phyloP scores from a whole-genome alignment of 345 rosid genomes.

The Isatis tinctoria region DNA sequence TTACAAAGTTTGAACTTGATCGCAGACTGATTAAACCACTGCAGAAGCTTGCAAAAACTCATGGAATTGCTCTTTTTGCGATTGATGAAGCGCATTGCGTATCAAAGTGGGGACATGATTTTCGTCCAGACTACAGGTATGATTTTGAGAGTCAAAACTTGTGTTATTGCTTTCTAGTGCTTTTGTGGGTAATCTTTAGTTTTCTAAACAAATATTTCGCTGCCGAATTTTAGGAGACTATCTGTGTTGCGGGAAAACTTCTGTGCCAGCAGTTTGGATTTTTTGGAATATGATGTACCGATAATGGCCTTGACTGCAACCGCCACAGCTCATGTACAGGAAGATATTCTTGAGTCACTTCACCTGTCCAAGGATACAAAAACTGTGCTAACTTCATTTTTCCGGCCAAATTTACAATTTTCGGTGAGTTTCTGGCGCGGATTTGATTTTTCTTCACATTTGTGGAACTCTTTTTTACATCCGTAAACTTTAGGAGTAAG shows the following conservation, averaged over 20 bases:
- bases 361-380: slow-evolving; percentile 66
- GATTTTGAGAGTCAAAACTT: neutral
- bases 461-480: neutral
- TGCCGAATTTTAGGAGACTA: slow-evolving; percentile 48
- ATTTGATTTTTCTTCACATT: neutral
- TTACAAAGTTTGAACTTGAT: slow-evolving; percentile 1
- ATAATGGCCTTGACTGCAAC: slow-evolving; percentile 96
- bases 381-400: slow-evolving; percentile 74
- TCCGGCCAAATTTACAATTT: slow-evolving; percentile 71
- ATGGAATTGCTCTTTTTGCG: slow-evolving; percentile 83
- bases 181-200: neutral
- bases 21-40: slow-evolving; percentile 68
- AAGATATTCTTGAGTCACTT: slow-evolving; percentile 68
- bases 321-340: slow-evolving; percentile 67
- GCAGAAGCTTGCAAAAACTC: slow-evolving; percentile 67
- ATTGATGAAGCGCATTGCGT: slow-evolving; percentile 92
- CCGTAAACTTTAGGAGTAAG: neutral
- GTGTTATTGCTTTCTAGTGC: neutral
- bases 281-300: slow-evolving; percentile 63
- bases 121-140: slow-evolving; percentile 81
- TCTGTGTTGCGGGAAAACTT: slow-evolving; percentile 66
- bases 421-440: slow-evolving; percentile 41
- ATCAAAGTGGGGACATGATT: slow-evolving; percentile 97
- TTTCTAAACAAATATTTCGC: neutral
- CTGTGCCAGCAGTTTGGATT: slow-evolving; percentile 46